Evolutionary conservation across 176 grass and related monocot genomes (phyloP).

Genomic region (Miscanthus lutarioriparius): DNA sequence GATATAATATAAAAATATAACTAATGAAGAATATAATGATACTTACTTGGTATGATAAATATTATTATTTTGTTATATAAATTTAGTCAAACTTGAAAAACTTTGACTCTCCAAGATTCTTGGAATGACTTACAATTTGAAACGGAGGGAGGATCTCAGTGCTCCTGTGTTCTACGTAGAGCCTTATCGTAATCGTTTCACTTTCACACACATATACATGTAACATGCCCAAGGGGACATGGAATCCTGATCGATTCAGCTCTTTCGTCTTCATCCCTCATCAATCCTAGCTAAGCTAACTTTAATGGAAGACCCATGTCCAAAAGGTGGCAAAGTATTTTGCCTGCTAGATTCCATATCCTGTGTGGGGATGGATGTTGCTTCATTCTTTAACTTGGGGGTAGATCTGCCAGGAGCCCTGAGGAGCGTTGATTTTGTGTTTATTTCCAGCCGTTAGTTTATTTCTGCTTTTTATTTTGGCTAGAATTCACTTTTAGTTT

Average conservation of each 20-base stretch:
- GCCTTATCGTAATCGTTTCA: not conserved
- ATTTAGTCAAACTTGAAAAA: too few species aligned
- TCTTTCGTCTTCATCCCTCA: not conserved
- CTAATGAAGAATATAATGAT: too few species aligned
- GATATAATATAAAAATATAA: too few species aligned
- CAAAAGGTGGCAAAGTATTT: constrained; percentile 2
- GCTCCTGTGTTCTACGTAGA: not conserved
- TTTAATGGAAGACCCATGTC: not conserved
- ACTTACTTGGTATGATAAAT: too few species aligned
- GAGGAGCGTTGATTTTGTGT: too few species aligned
- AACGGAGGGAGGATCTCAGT: too few species aligned
- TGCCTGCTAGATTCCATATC: constrained; percentile 30
- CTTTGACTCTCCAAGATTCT: too few species aligned
- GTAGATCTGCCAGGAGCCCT: not conserved
- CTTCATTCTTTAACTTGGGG: not conserved
- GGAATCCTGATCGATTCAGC: constrained; percentile 42
- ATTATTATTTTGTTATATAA: too few species aligned
- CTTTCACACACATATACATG: not conserved
- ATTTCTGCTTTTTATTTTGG: too few species aligned
- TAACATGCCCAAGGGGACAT: not conserved
- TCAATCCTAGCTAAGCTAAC: not conserved
- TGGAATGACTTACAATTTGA: too few species aligned
- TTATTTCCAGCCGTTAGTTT: too few species aligned
- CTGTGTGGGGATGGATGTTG: not conserved
- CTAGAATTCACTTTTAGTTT: too few species aligned